A percentile compares a stretch with the other conserved stretches of the same genome.
Conservation (phyloP, 2,329 filamentous ascomycete species). For the Cercospora sesami region DNA sequence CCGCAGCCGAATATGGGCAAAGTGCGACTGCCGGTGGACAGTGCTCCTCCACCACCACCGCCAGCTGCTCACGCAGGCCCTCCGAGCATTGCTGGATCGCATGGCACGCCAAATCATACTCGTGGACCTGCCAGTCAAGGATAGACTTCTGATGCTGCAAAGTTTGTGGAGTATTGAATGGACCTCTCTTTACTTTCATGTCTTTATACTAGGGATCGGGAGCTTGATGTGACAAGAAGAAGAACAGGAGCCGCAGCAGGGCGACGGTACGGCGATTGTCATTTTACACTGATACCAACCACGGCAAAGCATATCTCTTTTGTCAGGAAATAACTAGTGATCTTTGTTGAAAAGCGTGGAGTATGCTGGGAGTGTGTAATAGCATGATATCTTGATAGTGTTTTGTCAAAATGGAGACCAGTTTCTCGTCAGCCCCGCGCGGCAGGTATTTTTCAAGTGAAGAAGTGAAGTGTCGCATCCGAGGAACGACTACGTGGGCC, state of each 20-base stretch:
- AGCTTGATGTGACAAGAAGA: conserved; percentile 3
- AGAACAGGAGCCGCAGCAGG: conserved; percentile 3
- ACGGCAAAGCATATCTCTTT: conserved; percentile 21
- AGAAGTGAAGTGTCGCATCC: not conserved
- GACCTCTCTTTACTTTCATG: conserved; percentile 15
- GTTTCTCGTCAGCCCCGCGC: not conserved
- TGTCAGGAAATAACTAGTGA: conserved; percentile 10
- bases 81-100: conserved; percentile 9
- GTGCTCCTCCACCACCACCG: not conserved
- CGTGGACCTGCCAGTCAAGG: conserved; percentile 33
- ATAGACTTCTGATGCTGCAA: conserved; percentile 20
- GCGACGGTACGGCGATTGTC: conserved; percentile 14
- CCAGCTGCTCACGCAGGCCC: not conserved
- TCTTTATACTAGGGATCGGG: conserved; percentile 13
- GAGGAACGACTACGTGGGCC: not conserved
- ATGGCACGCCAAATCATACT: conserved; percentile 28
- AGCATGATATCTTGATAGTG: conserved; percentile 18
- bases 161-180: conserved; percentile 23
- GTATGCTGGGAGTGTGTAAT: conserved; percentile 20
- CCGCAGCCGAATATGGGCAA: conserved; percentile 13
- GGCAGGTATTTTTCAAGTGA: not conserved
- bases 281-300: conserved; percentile 20
- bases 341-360: conserved; percentile 20
- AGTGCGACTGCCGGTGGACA: conserved; percentile 2
- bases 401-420: conserved; percentile 7